These are phyloP conservation scores for Euphrasia arctica DNA, from an alignment of 305 asterid species.

Conservation along the genomic window DNA sequence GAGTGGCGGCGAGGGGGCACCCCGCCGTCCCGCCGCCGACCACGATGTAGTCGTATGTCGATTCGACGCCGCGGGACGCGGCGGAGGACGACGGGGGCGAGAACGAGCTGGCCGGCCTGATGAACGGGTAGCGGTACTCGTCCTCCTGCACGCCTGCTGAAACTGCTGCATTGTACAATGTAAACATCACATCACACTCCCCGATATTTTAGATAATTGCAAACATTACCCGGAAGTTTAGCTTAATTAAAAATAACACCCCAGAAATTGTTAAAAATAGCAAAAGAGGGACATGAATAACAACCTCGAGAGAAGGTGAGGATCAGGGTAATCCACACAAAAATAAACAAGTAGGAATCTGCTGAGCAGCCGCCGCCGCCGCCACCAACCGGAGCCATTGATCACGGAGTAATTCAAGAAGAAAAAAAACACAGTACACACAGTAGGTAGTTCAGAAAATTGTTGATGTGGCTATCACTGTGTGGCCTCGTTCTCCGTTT, in stretches of 20 bases:
- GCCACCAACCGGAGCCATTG: constrained; percentile 61
- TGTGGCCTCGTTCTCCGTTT: constrained; percentile 59
- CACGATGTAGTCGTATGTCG: constrained; percentile 62
- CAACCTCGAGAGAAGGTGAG: constrained; percentile 55
- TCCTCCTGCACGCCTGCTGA: constrained; percentile 43
- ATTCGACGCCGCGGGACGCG: constrained; percentile 12
- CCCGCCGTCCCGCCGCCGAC: constrained; percentile 99
- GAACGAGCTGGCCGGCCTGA: constrained; percentile 66
- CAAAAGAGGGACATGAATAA: constrained; percentile 2
- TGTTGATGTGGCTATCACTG: constrained; percentile 51
- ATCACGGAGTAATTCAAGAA: constrained; percentile 23
- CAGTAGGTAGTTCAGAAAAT: constrained; percentile 11
- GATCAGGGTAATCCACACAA: constrained; percentile 37
- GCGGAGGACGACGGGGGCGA: constrained; percentile 41
- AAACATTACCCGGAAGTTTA: background rate
- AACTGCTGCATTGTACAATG: background rate
- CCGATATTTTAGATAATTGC: background rate
- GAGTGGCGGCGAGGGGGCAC: constrained; percentile 86
- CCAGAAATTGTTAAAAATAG: constrained; percentile 10
- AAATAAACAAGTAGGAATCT: constrained; percentile 35
- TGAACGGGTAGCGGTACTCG: constrained; percentile 68
- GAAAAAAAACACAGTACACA: constrained; percentile 7
- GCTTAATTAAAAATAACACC: background rate
- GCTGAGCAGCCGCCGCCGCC: constrained; percentile 18
- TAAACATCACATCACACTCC: background rate